phyloP scores from a whole-genome alignment of 1,284 basidiomycete species.

The Mycosarcoma mackinlayi region DNA sequence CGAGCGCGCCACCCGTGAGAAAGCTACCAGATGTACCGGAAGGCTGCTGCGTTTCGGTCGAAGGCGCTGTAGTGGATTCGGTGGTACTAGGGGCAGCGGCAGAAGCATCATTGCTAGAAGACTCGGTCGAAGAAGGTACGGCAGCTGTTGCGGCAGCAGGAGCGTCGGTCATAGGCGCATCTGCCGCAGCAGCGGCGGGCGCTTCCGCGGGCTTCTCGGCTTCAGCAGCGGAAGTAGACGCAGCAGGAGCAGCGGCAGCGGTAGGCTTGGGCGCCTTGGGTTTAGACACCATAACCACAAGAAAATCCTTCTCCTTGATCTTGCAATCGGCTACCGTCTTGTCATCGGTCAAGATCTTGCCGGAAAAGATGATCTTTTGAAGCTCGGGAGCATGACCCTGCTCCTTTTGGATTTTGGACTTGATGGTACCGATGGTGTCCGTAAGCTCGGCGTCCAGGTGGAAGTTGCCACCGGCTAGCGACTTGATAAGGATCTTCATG shows the following conservation, averaged over 20 bases:
- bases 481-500: constrained; percentile 67
- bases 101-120: not conserved
- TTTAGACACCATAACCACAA: constrained; percentile 95
- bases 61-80: constrained; percentile 6
- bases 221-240: constrained; percentile 12
- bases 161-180: constrained; percentile 15
- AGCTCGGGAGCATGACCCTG: constrained; percentile 80
- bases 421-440: constrained; percentile 76
- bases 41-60: constrained; percentile 13
- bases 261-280: constrained; percentile 58
- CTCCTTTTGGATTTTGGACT: constrained; percentile 82
- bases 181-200: constrained; percentile 69
- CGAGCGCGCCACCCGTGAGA: constrained; percentile 58
- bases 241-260: constrained; percentile 51
- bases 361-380: constrained; percentile 97
- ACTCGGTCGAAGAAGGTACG: constrained; percentile 3
- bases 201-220: constrained; percentile 52
- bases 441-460: constrained; percentile 63
- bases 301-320: constrained; percentile 98
- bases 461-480: constrained; percentile 66
- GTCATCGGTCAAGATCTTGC: constrained; percentile 89
- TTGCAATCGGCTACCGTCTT: constrained; percentile 88
- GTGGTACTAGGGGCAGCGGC: not conserved
- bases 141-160: constrained; percentile 29
- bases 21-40: constrained; percentile 28